These are phyloP conservation scores for Emericellopsis terricola DNA, from an alignment of 495 filamentous ascomycete genomes.

Conservation along the genomic window DNA sequence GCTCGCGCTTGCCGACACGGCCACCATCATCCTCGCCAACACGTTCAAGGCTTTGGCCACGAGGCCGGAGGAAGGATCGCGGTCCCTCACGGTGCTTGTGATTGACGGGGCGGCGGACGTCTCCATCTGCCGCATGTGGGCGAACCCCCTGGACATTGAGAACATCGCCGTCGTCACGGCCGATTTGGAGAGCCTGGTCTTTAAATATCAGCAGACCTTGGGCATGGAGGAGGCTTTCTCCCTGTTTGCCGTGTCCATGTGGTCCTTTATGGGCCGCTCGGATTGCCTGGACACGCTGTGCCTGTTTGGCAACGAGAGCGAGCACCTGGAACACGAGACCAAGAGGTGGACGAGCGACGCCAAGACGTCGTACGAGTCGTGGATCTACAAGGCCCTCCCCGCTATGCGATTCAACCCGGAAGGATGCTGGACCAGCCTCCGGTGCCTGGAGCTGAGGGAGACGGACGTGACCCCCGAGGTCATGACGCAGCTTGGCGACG, in stretches of 20 bases:
- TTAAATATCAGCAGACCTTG: too few species aligned
- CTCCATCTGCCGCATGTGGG: conserved; percentile 9
- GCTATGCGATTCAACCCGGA: conserved; percentile 5
- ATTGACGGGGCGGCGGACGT: conserved; percentile 9
- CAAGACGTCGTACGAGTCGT: too few species aligned
- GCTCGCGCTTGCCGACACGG: conserved; percentile 5
- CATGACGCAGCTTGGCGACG: conserved; percentile 3
- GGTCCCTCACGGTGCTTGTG: conserved; percentile 6
- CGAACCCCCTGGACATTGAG: conserved; percentile 11
- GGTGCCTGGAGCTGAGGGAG: conserved; percentile 9
- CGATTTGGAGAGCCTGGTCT: conserved; percentile 6
- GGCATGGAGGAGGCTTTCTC: conserved; percentile 7
- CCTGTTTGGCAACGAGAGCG: conserved; percentile 7
- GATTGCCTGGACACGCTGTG: conserved; percentile 9
- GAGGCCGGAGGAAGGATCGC: conserved; percentile 6
- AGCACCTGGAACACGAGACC: conserved; percentile 5
- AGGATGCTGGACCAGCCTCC: conserved; percentile 6
- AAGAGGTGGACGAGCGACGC: conserved; percentile 3
- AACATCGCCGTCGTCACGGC: conserved; percentile 8
- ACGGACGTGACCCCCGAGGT: conserved; percentile 7
- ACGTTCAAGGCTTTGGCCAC: conserved; percentile 9
- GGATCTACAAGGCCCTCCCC: conserved; percentile 7
- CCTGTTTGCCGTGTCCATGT: conserved; percentile 8
- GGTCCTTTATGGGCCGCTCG: conserved; percentile 10
- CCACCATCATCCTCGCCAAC: conserved; percentile 12